Conservation (phyloP, 768 basidiomycete species). For the Mycena maculata region DNA sequence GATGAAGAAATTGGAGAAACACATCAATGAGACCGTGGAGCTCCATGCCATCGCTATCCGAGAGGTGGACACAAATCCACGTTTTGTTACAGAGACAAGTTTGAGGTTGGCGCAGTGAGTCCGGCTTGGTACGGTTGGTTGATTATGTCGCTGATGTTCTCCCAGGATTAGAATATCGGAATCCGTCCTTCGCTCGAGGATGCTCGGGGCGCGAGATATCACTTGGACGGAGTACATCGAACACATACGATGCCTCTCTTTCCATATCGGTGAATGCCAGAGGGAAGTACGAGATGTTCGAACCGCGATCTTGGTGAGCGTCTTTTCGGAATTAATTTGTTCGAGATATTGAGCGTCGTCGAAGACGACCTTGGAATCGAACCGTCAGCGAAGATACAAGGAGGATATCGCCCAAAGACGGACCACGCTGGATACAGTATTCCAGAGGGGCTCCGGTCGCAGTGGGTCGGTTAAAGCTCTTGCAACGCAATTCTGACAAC, state of each 20-base stretch:
- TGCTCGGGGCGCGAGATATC: not conserved
- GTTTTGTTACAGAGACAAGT: slow-evolving; percentile 12
- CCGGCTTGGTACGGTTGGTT: not conserved
- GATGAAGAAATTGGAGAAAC: slow-evolving; percentile 14
- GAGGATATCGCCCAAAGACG: slow-evolving; percentile 10
- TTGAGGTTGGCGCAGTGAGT: slow-evolving; percentile 17
- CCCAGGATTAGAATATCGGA: slow-evolving; percentile 6
- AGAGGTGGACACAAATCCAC: slow-evolving; percentile 15
- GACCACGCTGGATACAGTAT: slow-evolving; percentile 5
- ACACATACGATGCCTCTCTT: slow-evolving; percentile 2
- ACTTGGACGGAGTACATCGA: slow-evolving; percentile 1
- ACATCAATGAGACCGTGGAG: slow-evolving; percentile 8
- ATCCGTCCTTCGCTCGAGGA: slow-evolving; percentile 18
- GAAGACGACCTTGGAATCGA: slow-evolving; percentile 14
- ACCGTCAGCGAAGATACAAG: slow-evolving; percentile 11
- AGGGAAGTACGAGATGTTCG: slow-evolving; percentile 2
- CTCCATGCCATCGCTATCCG: slow-evolving; percentile 5
- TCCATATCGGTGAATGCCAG: slow-evolving; percentile 8
- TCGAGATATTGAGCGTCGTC: not conserved
- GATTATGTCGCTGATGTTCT: not conserved
- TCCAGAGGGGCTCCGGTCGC: not conserved
- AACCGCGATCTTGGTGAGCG: not conserved
- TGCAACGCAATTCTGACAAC: too few species aligned
- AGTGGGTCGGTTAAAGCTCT: too few species aligned
- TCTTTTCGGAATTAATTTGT: too few species aligned